These are phyloP conservation scores for Brassica hybrid DNA, from an alignment of 441 rosid species.

Conservation along the genomic window DNA sequence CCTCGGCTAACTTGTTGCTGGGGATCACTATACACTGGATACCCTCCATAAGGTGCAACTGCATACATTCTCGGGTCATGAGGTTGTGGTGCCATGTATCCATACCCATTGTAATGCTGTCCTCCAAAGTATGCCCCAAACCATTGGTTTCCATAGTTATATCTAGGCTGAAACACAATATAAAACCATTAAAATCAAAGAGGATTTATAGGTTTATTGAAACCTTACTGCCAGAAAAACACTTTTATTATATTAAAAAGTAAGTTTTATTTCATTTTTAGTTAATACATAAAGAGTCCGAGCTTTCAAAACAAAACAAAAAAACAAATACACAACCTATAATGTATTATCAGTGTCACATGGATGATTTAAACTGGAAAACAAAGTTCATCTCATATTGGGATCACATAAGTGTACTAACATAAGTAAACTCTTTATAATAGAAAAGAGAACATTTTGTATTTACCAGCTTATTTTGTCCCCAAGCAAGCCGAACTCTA, in stretches of 20 bases:
- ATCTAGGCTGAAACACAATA: conserved; percentile 56
- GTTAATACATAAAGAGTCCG: neutral
- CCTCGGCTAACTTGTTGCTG: conserved; percentile 96
- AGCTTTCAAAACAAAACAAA: neutral
- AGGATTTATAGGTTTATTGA: neutral
- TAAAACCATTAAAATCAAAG: conserved; percentile 2
- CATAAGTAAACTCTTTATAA: neutral
- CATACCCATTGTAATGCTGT: conserved; percentile 74
- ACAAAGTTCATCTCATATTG: neutral
- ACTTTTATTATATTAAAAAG: neutral
- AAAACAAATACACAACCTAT: neutral
- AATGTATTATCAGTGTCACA: neutral
- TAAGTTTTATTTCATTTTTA: neutral
- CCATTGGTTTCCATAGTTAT: conserved; percentile 79
- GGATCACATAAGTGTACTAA: conserved; percentile 1
- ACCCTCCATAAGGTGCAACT: conserved; percentile 70
- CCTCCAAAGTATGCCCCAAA: conserved; percentile 73
- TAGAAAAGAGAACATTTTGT: neutral
- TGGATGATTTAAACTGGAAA: neutral
- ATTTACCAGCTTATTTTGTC: conserved; percentile 84
- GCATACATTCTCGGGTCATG: conserved; percentile 81
- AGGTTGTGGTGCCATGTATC: conserved; percentile 68
- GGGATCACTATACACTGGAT: conserved; percentile 78
- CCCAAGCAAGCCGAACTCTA: conserved; percentile 95
- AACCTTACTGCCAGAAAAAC: neutral